These are phyloP conservation scores for Malbranchea zuffiana DNA, from an alignment of 2,329 filamentous ascomycete species.

Conservation along the genomic window DNA sequence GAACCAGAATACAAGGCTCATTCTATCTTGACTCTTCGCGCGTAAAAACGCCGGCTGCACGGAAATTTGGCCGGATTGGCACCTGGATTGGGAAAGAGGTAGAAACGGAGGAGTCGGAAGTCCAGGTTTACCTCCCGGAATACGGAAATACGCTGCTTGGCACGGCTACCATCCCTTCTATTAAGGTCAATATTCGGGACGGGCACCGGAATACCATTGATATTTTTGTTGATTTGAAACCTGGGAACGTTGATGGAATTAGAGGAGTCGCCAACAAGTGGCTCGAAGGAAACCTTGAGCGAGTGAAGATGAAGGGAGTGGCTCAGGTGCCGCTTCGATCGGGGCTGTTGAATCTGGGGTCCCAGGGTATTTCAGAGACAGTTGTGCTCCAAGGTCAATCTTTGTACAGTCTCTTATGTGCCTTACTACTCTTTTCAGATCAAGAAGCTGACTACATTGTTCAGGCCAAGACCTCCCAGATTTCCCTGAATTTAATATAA, in stretches of 20 bases:
- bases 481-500: conserved; percentile 73
- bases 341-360: conserved; percentile 68
- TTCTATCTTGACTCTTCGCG: conserved; percentile 69
- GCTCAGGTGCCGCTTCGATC: conserved; percentile 64
- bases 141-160: conserved; percentile 70
- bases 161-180: conserved; percentile 60
- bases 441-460: conserved; percentile 14
- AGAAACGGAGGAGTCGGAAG: conserved; percentile 59
- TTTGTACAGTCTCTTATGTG: conserved; percentile 42
- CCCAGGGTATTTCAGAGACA: conserved; percentile 61
- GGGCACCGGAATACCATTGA: conserved; percentile 68
- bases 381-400: conserved; percentile 74
- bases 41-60: conserved; percentile 59
- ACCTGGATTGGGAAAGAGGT: conserved; percentile 72
- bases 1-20: conserved; percentile 68
- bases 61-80: conserved; percentile 63
- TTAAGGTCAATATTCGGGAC: conserved; percentile 67
- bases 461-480: conserved; percentile 54
- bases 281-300: conserved; percentile 64
- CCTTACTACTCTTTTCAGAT: conserved; percentile 18
- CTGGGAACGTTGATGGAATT: conserved; percentile 66
- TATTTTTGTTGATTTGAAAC: conserved; percentile 62
- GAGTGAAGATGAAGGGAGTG: conserved; percentile 61
- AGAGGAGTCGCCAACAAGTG: conserved; percentile 77
- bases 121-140: conserved; percentile 71